A percentile compares a stretch with the other conserved stretches of the same genome.
Evolutionary conservation across 2,329 filamentous ascomycete species (phyloP).

Genomic region (Lasiodiplodia theobromae): DNA sequence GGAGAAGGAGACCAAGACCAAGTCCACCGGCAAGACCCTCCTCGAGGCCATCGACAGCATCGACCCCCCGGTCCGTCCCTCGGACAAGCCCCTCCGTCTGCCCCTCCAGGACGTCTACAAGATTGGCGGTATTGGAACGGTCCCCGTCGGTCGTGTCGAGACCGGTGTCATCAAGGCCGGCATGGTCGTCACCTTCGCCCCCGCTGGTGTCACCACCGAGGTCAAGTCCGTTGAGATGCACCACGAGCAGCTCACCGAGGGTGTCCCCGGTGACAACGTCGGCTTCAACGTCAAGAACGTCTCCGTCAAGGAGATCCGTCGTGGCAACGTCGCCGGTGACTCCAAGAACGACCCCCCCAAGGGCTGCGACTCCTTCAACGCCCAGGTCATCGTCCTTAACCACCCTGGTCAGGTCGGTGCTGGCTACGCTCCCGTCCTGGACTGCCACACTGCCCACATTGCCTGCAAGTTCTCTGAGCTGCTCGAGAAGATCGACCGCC

Average conservation of each 20-base stretch:
- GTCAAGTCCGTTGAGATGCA: constrained; percentile 99
- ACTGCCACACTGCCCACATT: constrained; percentile 99
- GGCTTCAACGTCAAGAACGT: constrained; percentile 99
- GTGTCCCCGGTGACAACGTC: constrained; percentile 99
- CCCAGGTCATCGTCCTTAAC: constrained; percentile 99
- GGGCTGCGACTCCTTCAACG: constrained; percentile 93
- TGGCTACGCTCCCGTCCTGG: constrained; percentile 98
- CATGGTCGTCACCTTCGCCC: constrained; percentile 98
- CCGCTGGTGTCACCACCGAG: constrained; percentile 99
- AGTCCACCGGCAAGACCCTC: constrained; percentile 93
- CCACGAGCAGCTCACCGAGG: constrained; percentile 97
- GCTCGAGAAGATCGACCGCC: constrained; percentile 99
- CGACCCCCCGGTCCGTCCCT: constrained; percentile 88
- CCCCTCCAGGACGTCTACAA: constrained; percentile 99
- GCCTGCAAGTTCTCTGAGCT: constrained; percentile 99
- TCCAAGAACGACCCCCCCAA: constrained; percentile 98
- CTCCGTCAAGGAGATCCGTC: constrained; percentile 99
- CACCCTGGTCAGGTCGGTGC: constrained; percentile 99
- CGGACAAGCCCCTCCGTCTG: constrained; percentile 99
- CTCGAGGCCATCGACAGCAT: constrained; percentile 98
- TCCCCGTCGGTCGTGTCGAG: constrained; percentile 99
- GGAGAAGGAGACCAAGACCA: constrained; percentile 97
- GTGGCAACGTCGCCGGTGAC: constrained; percentile 99
- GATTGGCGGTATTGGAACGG: constrained; percentile 99
- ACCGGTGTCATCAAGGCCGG: constrained; percentile 85